A percentile compares a stretch with the other conserved stretches of the same genome.
These are phyloP conservation scores for Ophiosphaerella narmari DNA, from an alignment of 2,329 filamentous ascomycete species.

Conservation along the genomic window DNA sequence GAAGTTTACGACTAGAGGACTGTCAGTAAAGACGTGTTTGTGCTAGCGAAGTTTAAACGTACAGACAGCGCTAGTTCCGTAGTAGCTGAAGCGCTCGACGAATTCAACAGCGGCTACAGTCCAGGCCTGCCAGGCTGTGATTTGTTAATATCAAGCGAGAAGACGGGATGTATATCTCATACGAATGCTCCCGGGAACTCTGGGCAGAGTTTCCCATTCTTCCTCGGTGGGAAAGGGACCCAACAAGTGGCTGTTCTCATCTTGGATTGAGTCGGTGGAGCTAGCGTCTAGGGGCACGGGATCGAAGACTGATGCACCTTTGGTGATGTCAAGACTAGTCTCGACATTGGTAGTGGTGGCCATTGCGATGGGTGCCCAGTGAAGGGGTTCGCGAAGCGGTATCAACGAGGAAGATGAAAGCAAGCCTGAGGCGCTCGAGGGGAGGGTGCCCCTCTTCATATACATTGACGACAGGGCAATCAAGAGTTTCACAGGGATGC, in stretches of 20 bases:
- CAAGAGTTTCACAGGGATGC: conserved; percentile 12
- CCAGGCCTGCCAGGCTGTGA: conserved; percentile 37
- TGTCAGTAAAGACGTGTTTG: background rate
- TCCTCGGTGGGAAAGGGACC: conserved; percentile 42
- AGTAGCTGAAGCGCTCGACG: conserved; percentile 45
- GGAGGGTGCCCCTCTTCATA: conserved; percentile 12
- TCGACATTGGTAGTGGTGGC: conserved; percentile 28
- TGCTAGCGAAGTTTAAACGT: conserved; percentile 1
- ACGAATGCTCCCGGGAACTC: conserved; percentile 40
- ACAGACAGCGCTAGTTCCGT: conserved; percentile 45
- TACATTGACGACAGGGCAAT: conserved; percentile 8
- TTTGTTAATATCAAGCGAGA: too few species aligned
- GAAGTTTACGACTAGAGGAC: conserved; percentile 36
- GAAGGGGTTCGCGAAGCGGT: conserved; percentile 6
- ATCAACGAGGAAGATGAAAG: conserved; percentile 10
- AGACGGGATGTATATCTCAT: too few species aligned
- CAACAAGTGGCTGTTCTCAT: conserved; percentile 25
- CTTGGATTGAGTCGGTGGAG: conserved; percentile 22
- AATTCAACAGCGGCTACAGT: conserved; percentile 45
- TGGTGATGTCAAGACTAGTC: conserved; percentile 39
- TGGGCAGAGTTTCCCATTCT: conserved; percentile 42
- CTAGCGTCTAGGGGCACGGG: conserved; percentile 32
- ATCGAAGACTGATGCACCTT: conserved; percentile 33
- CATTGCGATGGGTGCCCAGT: conserved; percentile 15
- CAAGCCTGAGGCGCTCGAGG: conserved; percentile 5